Base-by-base conservation (phyloP, 2,329 filamentous ascomycete genomes). In the Alternaria longipes region DNA sequence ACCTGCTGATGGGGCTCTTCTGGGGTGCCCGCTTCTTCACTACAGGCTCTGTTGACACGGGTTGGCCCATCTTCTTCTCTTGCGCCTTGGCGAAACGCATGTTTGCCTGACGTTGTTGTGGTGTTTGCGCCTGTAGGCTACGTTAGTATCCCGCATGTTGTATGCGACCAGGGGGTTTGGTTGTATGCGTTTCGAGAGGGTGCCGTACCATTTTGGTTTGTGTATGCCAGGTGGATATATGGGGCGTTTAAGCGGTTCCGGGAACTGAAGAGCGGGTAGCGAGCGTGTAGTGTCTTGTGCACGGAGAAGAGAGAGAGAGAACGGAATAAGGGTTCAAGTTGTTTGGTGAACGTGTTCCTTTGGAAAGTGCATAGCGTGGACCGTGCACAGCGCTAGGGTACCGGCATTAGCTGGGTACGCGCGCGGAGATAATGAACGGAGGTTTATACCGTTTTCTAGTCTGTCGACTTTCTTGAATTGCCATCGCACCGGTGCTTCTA, bases 21-120 rank as follows among this genome's bases (percentile, higher is more conserved):
- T 80, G 72, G 42, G 79, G 81, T 18, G 56, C 70, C 14, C 60
- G 53, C 66, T 83, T 80, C 72, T 84, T 84, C 81, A 88, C 87
- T 52, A 80, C 71, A 8, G 76, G 73, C 24, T 36, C 45, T n/a
- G 54, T 56, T 8, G 72, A 68, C 64, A 82, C 69, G 3, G 81
- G 80, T 82, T 92, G 93, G 81, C 92, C 92, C 79, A 91, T 90
- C 76, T 89, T 91, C 62, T 84, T 82, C 76, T 91, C 88, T 78
- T 94, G 89, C 55, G 87, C 85, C 78, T 90, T 90, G 69, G 86
- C 89, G 81, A 92, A 96, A 81, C 91, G 90, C 75, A 87, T 87
- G 83, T 95, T 95, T 65, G 90, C 89, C 75, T 88, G 88, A 79
- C 92, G 90, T 84, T 95, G 92, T 80, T 92, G 87, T 70, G 90